A percentile compares a stretch with the other conserved stretches of the same genome.
phyloP scores from a whole-genome alignment of 306 rosid genomes.

The Betula pendula region DNA sequence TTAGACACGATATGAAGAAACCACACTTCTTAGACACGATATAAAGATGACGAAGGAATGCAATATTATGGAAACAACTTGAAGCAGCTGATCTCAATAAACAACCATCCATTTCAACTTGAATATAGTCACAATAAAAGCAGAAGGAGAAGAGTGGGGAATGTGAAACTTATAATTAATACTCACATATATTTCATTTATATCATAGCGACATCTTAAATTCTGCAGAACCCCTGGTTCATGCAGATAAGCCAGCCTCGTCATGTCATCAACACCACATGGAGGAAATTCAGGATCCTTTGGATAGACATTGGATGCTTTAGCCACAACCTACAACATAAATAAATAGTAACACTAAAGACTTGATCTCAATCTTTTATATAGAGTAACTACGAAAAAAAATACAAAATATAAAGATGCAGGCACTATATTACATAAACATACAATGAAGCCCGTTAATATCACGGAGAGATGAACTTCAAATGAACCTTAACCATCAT shows the following conservation, averaged over 20 bases:
- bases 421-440: not conserved
- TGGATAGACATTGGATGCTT: constrained; percentile 58
- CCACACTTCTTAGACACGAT: not conserved
- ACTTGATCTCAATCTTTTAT: not conserved
- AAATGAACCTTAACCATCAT: not conserved
- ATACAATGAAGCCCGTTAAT: not conserved
- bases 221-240: constrained; percentile 94
- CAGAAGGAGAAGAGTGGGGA: not conserved
- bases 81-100: not conserved
- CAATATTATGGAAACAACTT: not conserved
- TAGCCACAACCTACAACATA: constrained; percentile 56
- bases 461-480: not conserved
- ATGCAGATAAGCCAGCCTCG: constrained; percentile 89
- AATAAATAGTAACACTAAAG: not conserved
- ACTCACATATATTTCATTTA: constrained; percentile 86
- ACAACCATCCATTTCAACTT: not conserved
- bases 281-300: constrained; percentile 95
- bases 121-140: not conserved
- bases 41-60: not conserved
- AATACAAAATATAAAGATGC: not conserved
- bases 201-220: constrained; percentile 61
- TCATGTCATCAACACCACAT: constrained; percentile 91
- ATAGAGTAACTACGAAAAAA: not conserved
- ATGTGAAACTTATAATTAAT: not conserved
- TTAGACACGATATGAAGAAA: not conserved